Evolutionary conservation across 371 early-diverging fungal genomes (phyloP).

Genomic region (Saksenaea oblongispora): DNA sequence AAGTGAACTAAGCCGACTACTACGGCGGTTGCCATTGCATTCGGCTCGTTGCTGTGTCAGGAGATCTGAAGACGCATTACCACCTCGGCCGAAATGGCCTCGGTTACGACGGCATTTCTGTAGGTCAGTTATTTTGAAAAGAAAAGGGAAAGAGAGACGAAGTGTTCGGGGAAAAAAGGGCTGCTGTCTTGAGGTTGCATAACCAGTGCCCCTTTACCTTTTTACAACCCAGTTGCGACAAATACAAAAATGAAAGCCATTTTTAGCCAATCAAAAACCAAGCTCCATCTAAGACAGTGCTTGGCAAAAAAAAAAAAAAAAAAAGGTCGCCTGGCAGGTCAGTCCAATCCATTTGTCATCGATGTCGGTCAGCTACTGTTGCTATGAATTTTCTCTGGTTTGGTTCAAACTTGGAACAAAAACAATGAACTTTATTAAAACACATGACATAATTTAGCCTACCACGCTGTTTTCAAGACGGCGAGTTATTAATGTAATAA

Average conservation of each 20-base stretch:
- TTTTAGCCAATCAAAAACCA: not conserved
- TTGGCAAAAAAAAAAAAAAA: not conserved
- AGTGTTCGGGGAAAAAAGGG: constrained; percentile 4
- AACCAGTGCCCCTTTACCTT: not conserved
- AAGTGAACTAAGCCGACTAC: not conserved
- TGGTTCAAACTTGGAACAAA: no score
- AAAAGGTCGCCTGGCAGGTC: no score
- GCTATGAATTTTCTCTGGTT: no score
- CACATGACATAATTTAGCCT: no score
- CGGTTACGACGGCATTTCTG: constrained; percentile 4
- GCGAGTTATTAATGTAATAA: no score
- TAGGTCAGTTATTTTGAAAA: not conserved
- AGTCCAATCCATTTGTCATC: no score
- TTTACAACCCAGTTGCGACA: not conserved
- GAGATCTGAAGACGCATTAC: not conserved
- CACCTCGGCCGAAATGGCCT: not conserved
- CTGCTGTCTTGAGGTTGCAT: not conserved
- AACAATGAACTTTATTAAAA: no score
- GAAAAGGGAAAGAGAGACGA: not conserved
- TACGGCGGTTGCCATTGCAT: not conserved
- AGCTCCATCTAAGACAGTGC: not conserved
- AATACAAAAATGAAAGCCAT: not conserved
- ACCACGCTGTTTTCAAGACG: no score
- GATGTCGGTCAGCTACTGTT: no score
- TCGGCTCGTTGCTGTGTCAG: not conserved